Evolutionary conservation across 768 basidiomycete species (phyloP), one percentile per base, ranked within the genome.

Genomic region (Tylopilus plumbeoviolaceoides): DNA sequence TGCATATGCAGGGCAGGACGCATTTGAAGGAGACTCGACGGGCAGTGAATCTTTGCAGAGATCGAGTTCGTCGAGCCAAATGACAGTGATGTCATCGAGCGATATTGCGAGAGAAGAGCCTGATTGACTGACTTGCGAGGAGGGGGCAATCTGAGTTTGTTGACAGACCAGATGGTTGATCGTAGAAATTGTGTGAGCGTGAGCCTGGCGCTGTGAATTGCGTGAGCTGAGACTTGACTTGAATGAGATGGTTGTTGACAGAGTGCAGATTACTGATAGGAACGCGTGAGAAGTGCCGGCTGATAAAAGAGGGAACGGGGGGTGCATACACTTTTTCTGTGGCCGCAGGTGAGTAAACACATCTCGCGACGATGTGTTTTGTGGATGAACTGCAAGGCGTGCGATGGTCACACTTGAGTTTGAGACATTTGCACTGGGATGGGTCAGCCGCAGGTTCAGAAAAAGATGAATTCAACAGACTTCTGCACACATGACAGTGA

Each of bases 351-450:
- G 89, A 88, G 66, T n/a, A n/a, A n/a, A n/a, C n/a, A n/a, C n/a
- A n/a, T n/a, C n/a, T n/a, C n/a, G n/a, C n/a, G n/a, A n/a, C n/a
- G n/a, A n/a, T n/a, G n/a, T n/a, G n/a, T n/a, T n/a, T n/a, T n/a
- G n/a, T n/a, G n/a, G n/a, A n/a, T n/a, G n/a, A n/a, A n/a, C n/a
- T n/a, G n/a, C n/a, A n/a, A n/a, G n/a, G n/a, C n/a, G n/a, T n/a
- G n/a, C n/a, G n/a, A n/a, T n/a, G n/a, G n/a, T n/a, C n/a, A n/a
- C n/a, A n/a, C n/a, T n/a, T n/a, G n/a, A n/a, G 78, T 62, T 93
- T 93, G 48, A 92, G 77, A 5, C 90, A 87, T 68, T 92, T 92
- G 74, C 90, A 93, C 87, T 92, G 64, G 3, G 7, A 1, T 41
- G 46, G 35, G 39, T 65, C 3, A 60, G 43, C 15, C 1, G 3